Conservation (phyloP, 1,284 basidiomycete species). For the Naganishia albida region DNA sequence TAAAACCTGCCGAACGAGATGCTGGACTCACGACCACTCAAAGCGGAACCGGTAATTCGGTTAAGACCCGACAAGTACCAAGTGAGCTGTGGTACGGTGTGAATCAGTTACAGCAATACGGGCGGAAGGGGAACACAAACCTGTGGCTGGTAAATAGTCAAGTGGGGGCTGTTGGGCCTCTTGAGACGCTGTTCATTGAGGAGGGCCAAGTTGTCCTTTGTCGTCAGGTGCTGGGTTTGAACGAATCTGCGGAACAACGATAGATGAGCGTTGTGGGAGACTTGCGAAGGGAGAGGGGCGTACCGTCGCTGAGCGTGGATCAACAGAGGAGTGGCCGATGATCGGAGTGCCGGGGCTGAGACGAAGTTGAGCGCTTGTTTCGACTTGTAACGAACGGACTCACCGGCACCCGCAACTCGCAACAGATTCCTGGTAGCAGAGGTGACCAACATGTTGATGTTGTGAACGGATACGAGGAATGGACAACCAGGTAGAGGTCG, state of each 20-base stretch:
- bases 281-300: too few species aligned
- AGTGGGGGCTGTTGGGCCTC: slow-evolving; percentile 87
- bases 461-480: background rate
- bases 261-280: background rate
- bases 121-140: slow-evolving; percentile 48
- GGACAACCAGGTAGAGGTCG: background rate
- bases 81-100: slow-evolving; percentile 57
- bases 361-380: background rate
- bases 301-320: slow-evolving; percentile 19
- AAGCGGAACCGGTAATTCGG: slow-evolving; percentile 76
- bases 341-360: slow-evolving; percentile 27
- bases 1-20: background rate
- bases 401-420: slow-evolving; percentile 24
- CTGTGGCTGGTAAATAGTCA: slow-evolving; percentile 96
- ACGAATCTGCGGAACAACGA: slow-evolving; percentile 15
- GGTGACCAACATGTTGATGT: slow-evolving; percentile 16
- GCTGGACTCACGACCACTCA: slow-evolving; percentile 70
- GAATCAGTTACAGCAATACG: too few species aligned
- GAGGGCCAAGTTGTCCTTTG: slow-evolving; percentile 53
- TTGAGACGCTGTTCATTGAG: slow-evolving; percentile 82
- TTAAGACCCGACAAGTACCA: slow-evolving; percentile 84
- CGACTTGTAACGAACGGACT: too few species aligned
- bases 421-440: slow-evolving; percentile 19
- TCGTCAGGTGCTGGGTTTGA: slow-evolving; percentile 43
- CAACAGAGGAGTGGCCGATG: slow-evolving; percentile 15